Evolutionary conservation across 208 protist species (phyloP), one percentile per base, ranked within the genome.

Genomic region (Wallacemonas rigidus): DNA sequence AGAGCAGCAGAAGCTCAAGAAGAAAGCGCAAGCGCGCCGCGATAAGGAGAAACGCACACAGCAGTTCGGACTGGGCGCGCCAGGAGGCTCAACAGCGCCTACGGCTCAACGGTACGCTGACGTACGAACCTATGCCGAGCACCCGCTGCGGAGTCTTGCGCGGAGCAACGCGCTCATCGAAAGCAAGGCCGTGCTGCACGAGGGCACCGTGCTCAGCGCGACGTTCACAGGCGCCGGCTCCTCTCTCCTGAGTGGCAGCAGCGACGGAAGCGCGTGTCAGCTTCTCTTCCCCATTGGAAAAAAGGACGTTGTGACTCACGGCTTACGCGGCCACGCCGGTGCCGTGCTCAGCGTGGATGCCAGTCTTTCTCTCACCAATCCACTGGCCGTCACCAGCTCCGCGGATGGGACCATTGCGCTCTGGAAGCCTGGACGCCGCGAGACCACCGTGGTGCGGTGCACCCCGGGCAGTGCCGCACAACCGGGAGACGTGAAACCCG

Each of bases 361-460:
- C 5, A 92, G 77, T 75, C 75, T 93, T 41, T 91, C 88, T 2
- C 67, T 89, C 14, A 81, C 91, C 48, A 45, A 50, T 17, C 81
- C 81, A 6, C 50, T 91, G 17, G 74, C 92, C 12, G 69, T 82
- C 38, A 91, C 89, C 3, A 78, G 83, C 14, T 76, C 83, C 2
- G 78, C 83, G 3, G 87, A 91, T 71, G 89, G 89, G 3, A 56
- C 67, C 3, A 45, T 96, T 35, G 73, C 73, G 2, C 11, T 96
- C 40, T 96, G 89, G 87, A 51, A 80, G 56, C 89, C 89, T 1
- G 58, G 48, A 26, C 62, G 39, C 2, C 61, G 77, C 4, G 79
- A 82, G 5, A 62, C 80, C 0, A 69, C 85, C 0, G 0, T 82
- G 5, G 47, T 65, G 0, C 57, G 57, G 51, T 78, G 74, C 45